Evolutionary conservation across 2,329 filamentous ascomycete genomes (phyloP).

Genomic region (Fusarium nurragi): DNA sequence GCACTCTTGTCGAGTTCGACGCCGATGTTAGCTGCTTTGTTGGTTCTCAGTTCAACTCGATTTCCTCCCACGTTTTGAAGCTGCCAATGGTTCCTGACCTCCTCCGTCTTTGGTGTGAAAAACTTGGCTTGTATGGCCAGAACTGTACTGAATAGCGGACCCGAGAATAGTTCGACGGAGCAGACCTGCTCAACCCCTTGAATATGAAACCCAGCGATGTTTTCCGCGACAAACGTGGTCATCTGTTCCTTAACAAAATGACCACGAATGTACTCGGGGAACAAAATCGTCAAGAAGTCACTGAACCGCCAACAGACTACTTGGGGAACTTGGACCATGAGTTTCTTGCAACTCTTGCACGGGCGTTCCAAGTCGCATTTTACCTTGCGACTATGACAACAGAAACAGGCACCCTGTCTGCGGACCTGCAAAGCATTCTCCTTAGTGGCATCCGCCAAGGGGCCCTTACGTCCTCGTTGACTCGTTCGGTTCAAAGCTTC

Average conservation of each 20-base stretch:
- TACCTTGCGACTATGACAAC: conserved; percentile 68
- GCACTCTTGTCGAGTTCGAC: conserved; percentile 55
- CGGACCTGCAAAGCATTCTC: conserved; percentile 64
- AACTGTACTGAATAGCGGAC: conserved; percentile 54
- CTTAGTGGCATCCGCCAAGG: conserved; percentile 63
- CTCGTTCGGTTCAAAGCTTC: conserved; percentile 60
- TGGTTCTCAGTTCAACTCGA: conserved; percentile 53
- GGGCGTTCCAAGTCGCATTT: conserved; percentile 65
- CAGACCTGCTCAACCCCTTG: conserved; percentile 54
- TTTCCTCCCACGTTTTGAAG: conserved; percentile 49
- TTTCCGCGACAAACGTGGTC: conserved; percentile 58
- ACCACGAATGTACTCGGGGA: conserved; percentile 61
- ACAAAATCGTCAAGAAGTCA: conserved; percentile 63
- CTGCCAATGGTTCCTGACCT: conserved; percentile 63
- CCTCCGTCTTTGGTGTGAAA: conserved; percentile 59
- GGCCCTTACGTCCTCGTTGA: conserved; percentile 66
- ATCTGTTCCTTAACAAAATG: conserved; percentile 64
- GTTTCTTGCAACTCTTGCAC: conserved; percentile 65
- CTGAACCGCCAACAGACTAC: conserved; percentile 68
- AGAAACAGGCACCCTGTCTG: conserved; percentile 66
- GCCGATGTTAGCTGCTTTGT: conserved; percentile 60
- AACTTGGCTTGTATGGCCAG: conserved; percentile 62
- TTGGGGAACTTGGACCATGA: conserved; percentile 60
- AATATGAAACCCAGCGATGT: conserved; percentile 57
- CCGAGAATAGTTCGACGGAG: conserved; percentile 60